Evolutionary conservation across 768 basidiomycete genomes (phyloP), one percentile per base, ranked within the genome.

Genomic region (Trametopsis cervina): DNA sequence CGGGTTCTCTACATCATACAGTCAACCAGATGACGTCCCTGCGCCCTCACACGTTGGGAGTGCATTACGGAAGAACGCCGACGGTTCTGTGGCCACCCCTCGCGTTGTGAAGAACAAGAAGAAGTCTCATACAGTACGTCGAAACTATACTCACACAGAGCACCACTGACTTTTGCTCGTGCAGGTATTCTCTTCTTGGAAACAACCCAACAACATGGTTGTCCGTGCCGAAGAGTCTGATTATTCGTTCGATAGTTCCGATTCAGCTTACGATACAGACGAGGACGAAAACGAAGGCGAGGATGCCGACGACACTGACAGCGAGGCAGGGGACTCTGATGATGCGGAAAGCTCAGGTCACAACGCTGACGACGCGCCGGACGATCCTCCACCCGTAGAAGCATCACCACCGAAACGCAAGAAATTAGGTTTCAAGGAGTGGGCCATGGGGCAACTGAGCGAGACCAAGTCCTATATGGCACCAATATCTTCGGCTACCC

Each of bases 361-460:
- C 3, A 47, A 39, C n/a, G 50, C 46, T 18, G 35, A 50, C 13
- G 56, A 45, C 25, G 54, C 53, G 23, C 46, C 53, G 12, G 55
- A 44, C 4, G 52, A 54, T 9, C 49, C 58, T 1, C 44, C 54
- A 20, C 54, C 53, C 2, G 54, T 57, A 1, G 50, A 50, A 4
- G 61, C 60, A 17, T 53, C 62, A 4, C n/a, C n/a, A n/a, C 57
- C 61, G 21, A 72, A 67, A 56, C 60, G 63, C 12, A 80, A 72
- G 51, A 60, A 62, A 23, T 57, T 68, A 3, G 76, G 78, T 5
- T 97, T 96, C 76, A 96, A 96, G 62, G 73, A 82, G 35, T 96
- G 94, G 94, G 94, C 93, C 0, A 60, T 82, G 52, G 77, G 84
- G 46, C 92, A 96, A 60, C 73, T 89, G 44, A 80, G 71, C 43